These are phyloP conservation scores for Sporodiniella umbellata DNA, from an alignment of 371 early-diverging fungal species.

Conservation along the genomic window DNA sequence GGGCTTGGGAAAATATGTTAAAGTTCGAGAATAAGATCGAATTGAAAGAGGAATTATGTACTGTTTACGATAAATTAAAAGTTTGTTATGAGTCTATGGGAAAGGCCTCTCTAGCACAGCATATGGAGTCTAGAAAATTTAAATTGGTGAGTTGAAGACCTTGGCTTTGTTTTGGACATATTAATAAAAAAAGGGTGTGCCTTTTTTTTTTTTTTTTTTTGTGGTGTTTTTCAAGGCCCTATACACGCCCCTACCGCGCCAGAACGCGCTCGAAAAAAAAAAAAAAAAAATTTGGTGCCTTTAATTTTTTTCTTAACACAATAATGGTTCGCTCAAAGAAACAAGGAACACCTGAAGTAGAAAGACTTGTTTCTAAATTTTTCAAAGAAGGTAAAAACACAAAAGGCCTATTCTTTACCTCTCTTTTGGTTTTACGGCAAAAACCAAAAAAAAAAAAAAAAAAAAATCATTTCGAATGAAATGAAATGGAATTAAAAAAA, in stretches of 20 bases:
- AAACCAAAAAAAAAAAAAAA: neutral
- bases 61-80: slow-evolving; percentile 23
- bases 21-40: neutral
- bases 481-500: too few species aligned
- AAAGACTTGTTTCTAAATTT: slow-evolving; percentile 37
- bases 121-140: slow-evolving; percentile 15
- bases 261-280: neutral
- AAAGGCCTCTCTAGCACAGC: slow-evolving; percentile 26
- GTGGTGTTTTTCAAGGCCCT: too few species aligned
- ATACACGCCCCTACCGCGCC: too few species aligned
- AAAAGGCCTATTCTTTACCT: neutral
- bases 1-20: slow-evolving; percentile 30
- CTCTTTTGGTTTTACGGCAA: neutral
- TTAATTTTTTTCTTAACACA: slow-evolving; percentile 7
- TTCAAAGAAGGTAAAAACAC: slow-evolving; percentile 36
- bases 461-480: neutral
- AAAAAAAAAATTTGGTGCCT: slow-evolving; percentile 2
- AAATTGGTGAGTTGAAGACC: too few species aligned
- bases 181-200: too few species aligned
- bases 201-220: too few species aligned
- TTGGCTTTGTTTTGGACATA: too few species aligned
- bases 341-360: slow-evolving; percentile 33
- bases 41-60: slow-evolving; percentile 1
- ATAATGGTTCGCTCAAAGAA: slow-evolving; percentile 24
- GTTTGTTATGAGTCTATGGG: slow-evolving; percentile 30